phyloP scores from a whole-genome alignment of 345 rosid genomes.

The Noccaea bulbosa region DNA sequence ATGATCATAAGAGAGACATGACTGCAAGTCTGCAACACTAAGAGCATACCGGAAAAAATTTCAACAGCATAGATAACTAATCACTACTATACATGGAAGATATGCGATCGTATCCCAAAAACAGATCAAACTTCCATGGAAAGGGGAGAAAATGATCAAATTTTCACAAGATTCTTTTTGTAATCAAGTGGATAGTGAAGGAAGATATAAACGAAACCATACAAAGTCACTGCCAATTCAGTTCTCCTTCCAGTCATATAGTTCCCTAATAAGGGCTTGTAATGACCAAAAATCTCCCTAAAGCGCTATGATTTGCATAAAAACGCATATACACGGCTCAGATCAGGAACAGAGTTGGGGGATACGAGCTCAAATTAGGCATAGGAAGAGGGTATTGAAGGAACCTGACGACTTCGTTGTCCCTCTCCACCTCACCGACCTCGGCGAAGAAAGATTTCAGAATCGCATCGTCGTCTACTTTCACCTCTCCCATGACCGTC shows the following conservation, averaged over 20 bases:
- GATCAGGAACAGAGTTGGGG: slow-evolving; percentile 20
- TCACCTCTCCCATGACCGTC: slow-evolving; percentile 57
- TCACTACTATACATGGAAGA: not conserved
- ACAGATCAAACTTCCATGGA: slow-evolving; percentile 8
- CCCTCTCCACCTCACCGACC: slow-evolving; percentile 95
- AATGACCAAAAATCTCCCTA: slow-evolving; percentile 37
- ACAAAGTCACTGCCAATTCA: not conserved
- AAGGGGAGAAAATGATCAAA: not conserved
- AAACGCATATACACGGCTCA: not conserved
- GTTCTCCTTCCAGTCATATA: not conserved
- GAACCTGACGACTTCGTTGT: slow-evolving; percentile 93
- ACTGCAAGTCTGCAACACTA: not conserved
- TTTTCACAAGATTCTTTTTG: slow-evolving; percentile 14
- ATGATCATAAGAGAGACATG: slow-evolving; percentile 12
- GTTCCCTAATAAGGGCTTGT: not conserved
- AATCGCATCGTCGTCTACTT: slow-evolving; percentile 70
- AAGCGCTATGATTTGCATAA: slow-evolving; percentile 4
- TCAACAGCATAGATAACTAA: not conserved
- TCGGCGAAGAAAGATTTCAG: slow-evolving; percentile 95
- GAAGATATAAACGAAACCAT: not conserved
- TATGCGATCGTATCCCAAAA: not conserved
- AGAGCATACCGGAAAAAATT: not conserved
- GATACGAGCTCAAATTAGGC: slow-evolving; percentile 8
- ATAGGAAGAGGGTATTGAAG: slow-evolving; percentile 10
- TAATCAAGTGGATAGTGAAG: slow-evolving; percentile 6